A percentile compares a stretch with the other conserved stretches of the same genome.
Conservation (phyloP, 495 filamentous ascomycete species). For the Penicillium waksmanii region DNA sequence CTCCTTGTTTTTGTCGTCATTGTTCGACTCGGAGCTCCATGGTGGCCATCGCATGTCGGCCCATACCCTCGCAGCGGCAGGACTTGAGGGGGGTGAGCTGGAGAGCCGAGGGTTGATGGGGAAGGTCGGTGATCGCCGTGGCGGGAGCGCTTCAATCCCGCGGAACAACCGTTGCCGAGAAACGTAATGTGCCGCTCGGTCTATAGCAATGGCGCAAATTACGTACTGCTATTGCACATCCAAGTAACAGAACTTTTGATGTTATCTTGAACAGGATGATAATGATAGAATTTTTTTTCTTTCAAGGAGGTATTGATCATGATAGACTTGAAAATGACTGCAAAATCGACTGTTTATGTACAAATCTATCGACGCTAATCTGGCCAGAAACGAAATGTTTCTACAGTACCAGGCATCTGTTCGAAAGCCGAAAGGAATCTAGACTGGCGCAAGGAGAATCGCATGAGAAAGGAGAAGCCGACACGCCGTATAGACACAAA, state of each 20-base stretch:
- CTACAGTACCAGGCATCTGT: conserved; percentile 3
- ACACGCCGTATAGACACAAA: conserved; percentile 29
- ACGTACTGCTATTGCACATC: neutral
- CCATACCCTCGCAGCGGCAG: conserved; percentile 31
- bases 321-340: neutral
- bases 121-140: conserved; percentile 20
- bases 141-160: conserved; percentile 7
- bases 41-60: conserved; percentile 58
- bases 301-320: neutral
- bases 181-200: neutral
- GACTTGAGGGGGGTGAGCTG: conserved; percentile 10
- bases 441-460: conserved; percentile 21
- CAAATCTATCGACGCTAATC: conserved; percentile 12
- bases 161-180: conserved; percentile 23
- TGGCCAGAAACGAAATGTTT: conserved; percentile 8
- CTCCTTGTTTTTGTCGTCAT: conserved; percentile 29
- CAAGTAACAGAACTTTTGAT: neutral
- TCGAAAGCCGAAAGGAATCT: conserved; percentile 17
- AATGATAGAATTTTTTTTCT: neutral
- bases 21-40: conserved; percentile 48
- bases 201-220: neutral
- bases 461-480: conserved; percentile 23
- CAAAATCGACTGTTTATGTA: conserved; percentile 12
- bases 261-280: neutral
- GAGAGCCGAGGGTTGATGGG: conserved; percentile 14